Evolutionary conservation across 768 basidiomycete species (phyloP).

Genomic region (Auricularia cornea): DNA sequence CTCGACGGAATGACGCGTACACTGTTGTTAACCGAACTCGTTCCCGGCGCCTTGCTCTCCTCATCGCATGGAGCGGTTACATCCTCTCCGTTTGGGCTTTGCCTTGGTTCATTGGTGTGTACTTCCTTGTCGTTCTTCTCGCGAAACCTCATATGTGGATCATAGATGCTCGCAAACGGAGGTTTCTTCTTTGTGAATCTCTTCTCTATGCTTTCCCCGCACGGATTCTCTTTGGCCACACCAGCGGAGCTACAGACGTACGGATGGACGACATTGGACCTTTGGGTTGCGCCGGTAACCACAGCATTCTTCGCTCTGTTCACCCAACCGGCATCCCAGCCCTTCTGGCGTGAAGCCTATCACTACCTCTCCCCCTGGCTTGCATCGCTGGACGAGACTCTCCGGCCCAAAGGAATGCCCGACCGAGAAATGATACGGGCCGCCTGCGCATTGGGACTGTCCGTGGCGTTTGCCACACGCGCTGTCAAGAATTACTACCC

Average conservation of each 20-base stretch:
- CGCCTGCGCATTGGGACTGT: slow-evolving; percentile 59
- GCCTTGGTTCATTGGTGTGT: slow-evolving; percentile 64
- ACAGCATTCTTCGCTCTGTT: slow-evolving; percentile 74
- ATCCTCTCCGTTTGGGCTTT: slow-evolving; percentile 66
- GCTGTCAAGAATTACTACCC: slow-evolving; percentile 52
- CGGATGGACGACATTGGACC: slow-evolving; percentile 79
- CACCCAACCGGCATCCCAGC: slow-evolving; percentile 64
- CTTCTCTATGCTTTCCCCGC: slow-evolving; percentile 68
- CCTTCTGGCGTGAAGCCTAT: slow-evolving; percentile 40
- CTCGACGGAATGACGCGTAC: slow-evolving; percentile 76
- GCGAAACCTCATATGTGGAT: background rate
- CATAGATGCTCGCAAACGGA: slow-evolving; percentile 61
- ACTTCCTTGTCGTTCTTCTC: background rate
- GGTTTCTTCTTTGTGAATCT: slow-evolving; percentile 76
- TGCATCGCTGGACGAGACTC: slow-evolving; percentile 11
- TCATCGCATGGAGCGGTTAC: slow-evolving; percentile 44
- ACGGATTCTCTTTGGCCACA: slow-evolving; percentile 56
- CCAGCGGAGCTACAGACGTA: slow-evolving; percentile 73
- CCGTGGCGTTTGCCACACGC: slow-evolving; percentile 51
- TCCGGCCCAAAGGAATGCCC: slow-evolving; percentile 30
- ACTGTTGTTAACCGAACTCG: slow-evolving; percentile 66
- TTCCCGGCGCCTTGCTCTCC: slow-evolving; percentile 56
- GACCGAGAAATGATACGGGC: slow-evolving; percentile 62
- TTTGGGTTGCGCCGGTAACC: slow-evolving; percentile 76
- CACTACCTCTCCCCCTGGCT: slow-evolving; percentile 6